These are phyloP conservation scores for Flagelloscypha sp. DNA, from an alignment of 768 basidiomycete genomes.

Conservation along the genomic window DNA sequence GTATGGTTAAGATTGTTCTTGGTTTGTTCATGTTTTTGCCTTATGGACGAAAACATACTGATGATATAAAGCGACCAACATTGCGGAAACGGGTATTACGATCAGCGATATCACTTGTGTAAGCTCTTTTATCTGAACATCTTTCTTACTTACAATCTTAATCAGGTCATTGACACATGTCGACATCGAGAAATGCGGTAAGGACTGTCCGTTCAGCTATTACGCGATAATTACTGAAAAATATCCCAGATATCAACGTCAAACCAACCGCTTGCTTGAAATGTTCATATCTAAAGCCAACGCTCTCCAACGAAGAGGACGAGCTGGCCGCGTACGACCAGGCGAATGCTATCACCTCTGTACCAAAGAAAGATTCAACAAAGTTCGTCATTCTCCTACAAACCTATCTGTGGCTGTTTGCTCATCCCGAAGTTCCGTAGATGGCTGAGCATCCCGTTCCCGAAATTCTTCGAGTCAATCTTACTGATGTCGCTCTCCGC, in stretches of 20 bases:
- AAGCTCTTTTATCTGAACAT: too few species aligned
- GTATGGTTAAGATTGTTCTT: constrained; percentile 88
- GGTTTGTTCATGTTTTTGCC: constrained; percentile 44
- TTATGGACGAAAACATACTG: constrained; percentile 1
- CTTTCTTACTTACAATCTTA: too few species aligned
- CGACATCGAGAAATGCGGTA: constrained; percentile 92
- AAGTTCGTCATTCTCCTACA: constrained; percentile 9
- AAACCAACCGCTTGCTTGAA: constrained; percentile 85
- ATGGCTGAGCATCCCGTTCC: constrained; percentile 87
- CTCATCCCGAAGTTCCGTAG: constrained; percentile 28
- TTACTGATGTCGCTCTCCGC: constrained; percentile 84
- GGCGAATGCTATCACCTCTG: constrained; percentile 96
- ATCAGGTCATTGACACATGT: constrained; percentile 90
- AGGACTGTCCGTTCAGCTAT: constrained; percentile 3
- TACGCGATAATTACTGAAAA: neutral
- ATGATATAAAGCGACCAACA: constrained; percentile 63
- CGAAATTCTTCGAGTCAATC: constrained; percentile 89
- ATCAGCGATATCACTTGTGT: constrained; percentile 97
- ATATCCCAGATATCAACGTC: constrained; percentile 73
- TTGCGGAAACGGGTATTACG: constrained; percentile 95
- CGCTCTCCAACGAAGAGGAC: constrained; percentile 80
- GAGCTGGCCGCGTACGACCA: constrained; percentile 83
- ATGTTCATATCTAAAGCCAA: constrained; percentile 89
- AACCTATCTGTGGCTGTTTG: neutral
- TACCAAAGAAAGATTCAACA: constrained; percentile 80